Evolutionary conservation across 768 basidiomycete genomes (phyloP).

Genomic region (Suillus cothurnatus): DNA sequence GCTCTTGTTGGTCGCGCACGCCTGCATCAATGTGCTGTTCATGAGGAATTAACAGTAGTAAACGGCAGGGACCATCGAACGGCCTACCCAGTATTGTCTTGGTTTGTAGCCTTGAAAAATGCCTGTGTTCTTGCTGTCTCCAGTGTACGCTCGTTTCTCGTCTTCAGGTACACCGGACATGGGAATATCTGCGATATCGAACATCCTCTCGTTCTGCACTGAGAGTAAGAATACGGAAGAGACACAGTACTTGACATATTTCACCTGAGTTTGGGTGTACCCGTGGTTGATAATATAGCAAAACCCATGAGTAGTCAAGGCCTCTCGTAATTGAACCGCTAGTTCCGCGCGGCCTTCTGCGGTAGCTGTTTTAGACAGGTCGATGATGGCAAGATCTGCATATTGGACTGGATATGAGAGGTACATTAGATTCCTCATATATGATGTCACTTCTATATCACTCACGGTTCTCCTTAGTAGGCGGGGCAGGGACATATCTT

Average conservation of each 20-base stretch:
- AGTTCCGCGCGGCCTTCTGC: constrained; percentile 41
- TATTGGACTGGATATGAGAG: constrained; percentile 35
- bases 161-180: constrained; percentile 42
- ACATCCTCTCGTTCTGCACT: constrained; percentile 45
- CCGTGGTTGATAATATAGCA: constrained; percentile 39
- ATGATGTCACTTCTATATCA: neutral
- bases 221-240: neutral
- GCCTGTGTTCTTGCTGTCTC: constrained; percentile 43
- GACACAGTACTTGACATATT: neutral
- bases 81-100: constrained; percentile 48
- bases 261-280: constrained; percentile 38
- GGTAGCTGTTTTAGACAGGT: constrained; percentile 43
- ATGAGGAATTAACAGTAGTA: neutral
- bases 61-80: neutral
- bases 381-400: constrained; percentile 51
- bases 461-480: constrained; percentile 27
- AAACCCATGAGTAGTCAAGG: constrained; percentile 42
- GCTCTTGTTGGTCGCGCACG: constrained; percentile 63
- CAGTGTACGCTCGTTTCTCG: constrained; percentile 47
- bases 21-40: constrained; percentile 61
- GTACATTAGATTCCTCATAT: constrained; percentile 18
- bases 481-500: constrained; percentile 33
- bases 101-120: constrained; percentile 58
- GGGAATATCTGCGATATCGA: constrained; percentile 50
- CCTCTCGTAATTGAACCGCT: constrained; percentile 40